Conservation (phyloP, 192 early-diverging fungal genomes). For the Coemansia sp. region DNA sequence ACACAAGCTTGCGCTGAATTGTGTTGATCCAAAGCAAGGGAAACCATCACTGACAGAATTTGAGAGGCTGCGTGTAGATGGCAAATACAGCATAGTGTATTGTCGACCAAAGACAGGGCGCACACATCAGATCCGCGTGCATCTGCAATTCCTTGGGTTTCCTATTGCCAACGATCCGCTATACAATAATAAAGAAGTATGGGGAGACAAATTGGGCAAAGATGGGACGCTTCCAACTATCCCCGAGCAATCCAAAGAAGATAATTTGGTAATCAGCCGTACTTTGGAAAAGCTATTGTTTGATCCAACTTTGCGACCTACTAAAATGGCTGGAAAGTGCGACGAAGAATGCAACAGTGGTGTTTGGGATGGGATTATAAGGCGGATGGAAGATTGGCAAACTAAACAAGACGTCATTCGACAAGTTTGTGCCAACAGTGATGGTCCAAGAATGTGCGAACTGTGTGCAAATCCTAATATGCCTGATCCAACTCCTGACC, state of each 20-base stretch:
- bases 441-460: constrained; percentile 46
- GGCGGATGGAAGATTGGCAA: constrained; percentile 42
- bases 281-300: background rate
- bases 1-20: constrained; percentile 86
- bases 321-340: constrained; percentile 21
- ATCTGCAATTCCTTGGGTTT: constrained; percentile 87
- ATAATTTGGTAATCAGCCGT: background rate
- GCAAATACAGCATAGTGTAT: constrained; percentile 69
- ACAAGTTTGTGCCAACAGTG: constrained; percentile 5
- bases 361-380: constrained; percentile 24
- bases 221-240: constrained; percentile 25
- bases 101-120: constrained; percentile 87
- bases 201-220: constrained; percentile 65
- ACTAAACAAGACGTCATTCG: constrained; percentile 27
- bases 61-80: constrained; percentile 62
- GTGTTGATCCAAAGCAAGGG: constrained; percentile 72
- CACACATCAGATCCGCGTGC: constrained; percentile 97
- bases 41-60: constrained; percentile 84
- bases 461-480: constrained; percentile 61
- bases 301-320: constrained; percentile 3
- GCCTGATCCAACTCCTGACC: constrained; percentile 69
- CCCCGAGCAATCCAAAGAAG: background rate
- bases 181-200: constrained; percentile 72
- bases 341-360: constrained; percentile 14
- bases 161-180: constrained; percentile 96